phyloP scores from a whole-genome alignment of 2,329 filamentous ascomycete species.

The Pestalotiopsis sp. region DNA sequence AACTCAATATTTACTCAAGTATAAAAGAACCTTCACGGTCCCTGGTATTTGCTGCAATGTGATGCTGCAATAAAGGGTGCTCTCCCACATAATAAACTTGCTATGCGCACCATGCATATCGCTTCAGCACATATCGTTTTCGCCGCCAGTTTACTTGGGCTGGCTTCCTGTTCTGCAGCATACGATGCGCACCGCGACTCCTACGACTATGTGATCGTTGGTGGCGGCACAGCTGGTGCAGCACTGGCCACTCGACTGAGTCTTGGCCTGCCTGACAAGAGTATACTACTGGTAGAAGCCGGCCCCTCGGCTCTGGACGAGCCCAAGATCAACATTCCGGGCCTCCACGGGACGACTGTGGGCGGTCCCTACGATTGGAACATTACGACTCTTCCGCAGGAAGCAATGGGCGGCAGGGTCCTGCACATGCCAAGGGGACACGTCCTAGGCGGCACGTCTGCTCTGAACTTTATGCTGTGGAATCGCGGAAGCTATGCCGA shows the following conservation, averaged over 20 bases:
- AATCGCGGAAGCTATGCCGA: slow-evolving; percentile 32
- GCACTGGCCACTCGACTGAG: slow-evolving; percentile 3
- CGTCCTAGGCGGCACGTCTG: slow-evolving; percentile 47
- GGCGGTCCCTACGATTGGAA: slow-evolving; percentile 37
- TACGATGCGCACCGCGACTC: neutral
- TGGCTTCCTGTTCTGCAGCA: neutral
- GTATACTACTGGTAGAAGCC: slow-evolving; percentile 34
- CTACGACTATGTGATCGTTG: neutral
- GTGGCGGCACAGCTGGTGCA: slow-evolving; percentile 8
- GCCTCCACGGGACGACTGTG: slow-evolving; percentile 26
- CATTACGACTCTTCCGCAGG: slow-evolving; percentile 42
- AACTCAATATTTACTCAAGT: too few relatives aligned
- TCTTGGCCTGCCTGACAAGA: slow-evolving; percentile 3
- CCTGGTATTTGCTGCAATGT: neutral
- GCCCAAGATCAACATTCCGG: slow-evolving; percentile 29
- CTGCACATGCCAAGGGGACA: slow-evolving; percentile 44
- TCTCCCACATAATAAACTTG: neutral
- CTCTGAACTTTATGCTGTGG: slow-evolving; percentile 45
- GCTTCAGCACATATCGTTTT: neutral
- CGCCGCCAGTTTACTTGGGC: neutral
- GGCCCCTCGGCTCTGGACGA: slow-evolving; percentile 27
- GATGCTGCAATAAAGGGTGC: too few relatives aligned
- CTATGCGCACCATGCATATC: neutral
- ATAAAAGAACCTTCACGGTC: too few relatives aligned
- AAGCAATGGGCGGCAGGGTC: slow-evolving; percentile 36